Conservation (phyloP, 2,329 filamentous ascomycete species). For the Talaromyces sp. region DNA sequence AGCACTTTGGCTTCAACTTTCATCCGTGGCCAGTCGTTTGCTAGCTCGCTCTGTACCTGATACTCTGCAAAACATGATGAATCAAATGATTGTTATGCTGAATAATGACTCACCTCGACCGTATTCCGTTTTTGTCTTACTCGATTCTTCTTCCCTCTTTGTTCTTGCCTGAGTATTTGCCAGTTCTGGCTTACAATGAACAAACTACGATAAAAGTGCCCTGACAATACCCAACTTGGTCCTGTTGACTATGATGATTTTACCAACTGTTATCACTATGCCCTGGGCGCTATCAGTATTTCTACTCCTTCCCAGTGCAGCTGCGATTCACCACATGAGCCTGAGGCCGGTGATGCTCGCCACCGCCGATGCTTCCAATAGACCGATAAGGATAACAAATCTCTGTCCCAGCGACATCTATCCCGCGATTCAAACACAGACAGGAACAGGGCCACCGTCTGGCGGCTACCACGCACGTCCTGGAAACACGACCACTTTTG, state of each 20-base stretch:
- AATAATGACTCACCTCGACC: neutral
- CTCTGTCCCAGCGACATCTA: constrained; percentile 65
- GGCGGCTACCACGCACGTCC: constrained; percentile 63
- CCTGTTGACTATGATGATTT: neutral
- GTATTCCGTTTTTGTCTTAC: neutral
- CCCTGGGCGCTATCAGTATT: neutral
- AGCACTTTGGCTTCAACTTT: neutral
- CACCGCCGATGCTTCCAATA: constrained; percentile 28
- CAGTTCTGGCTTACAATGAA: neutral
- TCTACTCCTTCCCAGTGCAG: neutral
- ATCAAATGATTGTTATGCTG: neutral
- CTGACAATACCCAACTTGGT: neutral
- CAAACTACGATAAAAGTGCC: neutral
- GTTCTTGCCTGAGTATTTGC: neutral
- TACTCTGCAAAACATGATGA: neutral
- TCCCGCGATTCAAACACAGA: constrained; percentile 69
- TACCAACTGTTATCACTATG: neutral
- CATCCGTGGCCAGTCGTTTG: constrained; percentile 1
- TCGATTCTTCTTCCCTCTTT: neutral
- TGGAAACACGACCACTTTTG: constrained; percentile 55
- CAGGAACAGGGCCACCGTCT: constrained; percentile 59
- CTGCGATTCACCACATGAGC: constrained; percentile 21
- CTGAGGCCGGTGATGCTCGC: constrained; percentile 15
- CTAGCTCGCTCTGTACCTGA: neutral
- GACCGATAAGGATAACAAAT: constrained; percentile 66